These are phyloP conservation scores for Metschnikowia proteae DNA, from an alignment of 805 yeast genomes.

Conservation along the genomic window DNA sequence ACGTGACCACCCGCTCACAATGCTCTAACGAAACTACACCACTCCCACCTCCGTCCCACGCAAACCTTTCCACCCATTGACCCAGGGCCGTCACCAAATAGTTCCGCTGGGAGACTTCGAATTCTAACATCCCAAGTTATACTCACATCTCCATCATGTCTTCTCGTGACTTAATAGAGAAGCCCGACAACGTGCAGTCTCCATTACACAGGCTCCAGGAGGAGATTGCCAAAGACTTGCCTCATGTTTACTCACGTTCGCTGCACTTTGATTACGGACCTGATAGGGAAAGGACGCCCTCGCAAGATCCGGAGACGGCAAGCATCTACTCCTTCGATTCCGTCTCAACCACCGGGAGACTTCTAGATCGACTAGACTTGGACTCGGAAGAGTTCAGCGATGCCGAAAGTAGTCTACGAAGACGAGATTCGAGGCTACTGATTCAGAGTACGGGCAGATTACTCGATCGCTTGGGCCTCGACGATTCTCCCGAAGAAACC, in stretches of 20 bases:
- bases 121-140: not conserved
- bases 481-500: conserved; percentile 20
- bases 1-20: not conserved
- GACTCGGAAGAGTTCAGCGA: conserved; percentile 17
- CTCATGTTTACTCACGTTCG: not conserved
- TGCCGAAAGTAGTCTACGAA: conserved; percentile 12
- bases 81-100: not conserved
- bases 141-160: not conserved
- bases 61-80: not conserved
- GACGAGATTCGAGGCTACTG: conserved; percentile 17
- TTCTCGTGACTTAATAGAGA: not conserved
- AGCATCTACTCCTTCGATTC: conserved; percentile 44
- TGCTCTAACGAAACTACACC: not conserved
- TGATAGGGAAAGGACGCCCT: not conserved
- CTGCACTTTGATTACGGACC: not conserved
- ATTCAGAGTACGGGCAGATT: conserved; percentile 15
- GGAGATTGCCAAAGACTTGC: conserved; percentile 13
- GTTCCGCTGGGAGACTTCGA: not conserved
- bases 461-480: conserved; percentile 27
- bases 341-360: conserved; percentile 40
- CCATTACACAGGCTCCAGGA: conserved; percentile 19
- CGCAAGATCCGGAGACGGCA: conserved; percentile 12
- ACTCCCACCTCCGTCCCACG: not conserved
- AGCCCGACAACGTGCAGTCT: conserved; percentile 13
- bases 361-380: conserved; percentile 29